Base-by-base conservation (phyloP, 1,139 yeast species). In the Scheffersomyces cryptocercus region DNA sequence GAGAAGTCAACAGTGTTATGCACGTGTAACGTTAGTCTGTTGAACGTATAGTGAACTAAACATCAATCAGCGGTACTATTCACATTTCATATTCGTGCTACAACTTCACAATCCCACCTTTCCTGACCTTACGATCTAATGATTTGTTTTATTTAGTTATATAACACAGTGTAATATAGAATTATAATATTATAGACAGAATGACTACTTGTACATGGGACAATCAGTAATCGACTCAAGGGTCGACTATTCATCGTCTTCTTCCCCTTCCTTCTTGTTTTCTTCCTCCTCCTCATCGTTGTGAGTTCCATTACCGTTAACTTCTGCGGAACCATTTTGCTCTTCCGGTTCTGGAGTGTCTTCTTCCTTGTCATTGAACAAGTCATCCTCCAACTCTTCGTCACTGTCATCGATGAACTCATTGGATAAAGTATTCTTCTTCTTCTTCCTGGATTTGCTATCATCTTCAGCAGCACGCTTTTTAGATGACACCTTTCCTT, bases 391-490 rank as follows among this genome's bases (percentile, higher is more conserved):
- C 41, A 61, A 64, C 30, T 66, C 81, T 37, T 77, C 84, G 46
- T 79, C 85, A 58, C 82, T 77, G 50, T 79, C 84, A 33, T 70
- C 73, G 43, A 81, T 74, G 44, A 68, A 66, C 52, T 79, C 85
- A 30, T 67, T 66, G 6, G 82, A 73, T 46, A 68, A 69, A 48
- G 66, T 72, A 45, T 65, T 65, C 44, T 62, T 65, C 50, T 59
- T 63, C 43, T 45, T 37, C 36, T 31, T 36, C 13, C 44, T 36
- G 31, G 42, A 31, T 49, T 49, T 59, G 47, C 43, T 47, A 50
- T 48, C 52, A 50, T 48, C 52, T 52, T 45, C 48, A 14, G 47
- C 59, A 43, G 41, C 57, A 59, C 37, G 62, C 68, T 40, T 65
- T 4, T 50, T 26, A 7, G 37, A 33, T 4, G 34, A 11, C 43